A percentile compares a stretch with the other conserved stretches of the same genome.
Evolutionary conservation across 2,329 filamentous ascomycete species (phyloP).

Genomic region (Trichophyton mentagrophytes): DNA sequence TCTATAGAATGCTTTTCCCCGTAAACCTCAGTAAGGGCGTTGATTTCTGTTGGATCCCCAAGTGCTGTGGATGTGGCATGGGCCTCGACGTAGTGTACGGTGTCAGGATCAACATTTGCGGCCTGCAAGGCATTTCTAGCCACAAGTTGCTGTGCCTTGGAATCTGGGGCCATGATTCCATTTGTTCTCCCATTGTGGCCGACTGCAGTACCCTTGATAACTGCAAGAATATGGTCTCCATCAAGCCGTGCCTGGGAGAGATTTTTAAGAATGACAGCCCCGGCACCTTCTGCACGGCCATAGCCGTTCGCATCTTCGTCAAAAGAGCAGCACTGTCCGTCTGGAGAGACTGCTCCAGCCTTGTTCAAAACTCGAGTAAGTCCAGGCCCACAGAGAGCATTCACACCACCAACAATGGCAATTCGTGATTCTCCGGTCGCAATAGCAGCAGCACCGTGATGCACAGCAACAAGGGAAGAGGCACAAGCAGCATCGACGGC

Average conservation of each 20-base stretch:
- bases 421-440: slow-evolving; percentile 15
- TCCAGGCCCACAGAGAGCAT: slow-evolving; percentile 11
- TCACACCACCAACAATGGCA: slow-evolving; percentile 9
- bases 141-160: slow-evolving; percentile 18
- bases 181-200: slow-evolving; percentile 23
- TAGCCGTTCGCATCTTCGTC: slow-evolving; percentile 49
- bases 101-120: slow-evolving; percentile 31
- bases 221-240: slow-evolving; percentile 49
- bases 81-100: slow-evolving; percentile 69
- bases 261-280: slow-evolving; percentile 56
- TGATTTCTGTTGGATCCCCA: slow-evolving; percentile 20
- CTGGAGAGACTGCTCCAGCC: slow-evolving; percentile 53
- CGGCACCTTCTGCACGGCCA: slow-evolving; percentile 50
- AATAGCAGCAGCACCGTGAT: slow-evolving; percentile 14
- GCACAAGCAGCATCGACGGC: slow-evolving; percentile 39
- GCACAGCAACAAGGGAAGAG: slow-evolving; percentile 16
- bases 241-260: slow-evolving; percentile 61
- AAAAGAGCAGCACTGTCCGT: slow-evolving; percentile 38
- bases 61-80: slow-evolving; percentile 48
- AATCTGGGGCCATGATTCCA: slow-evolving; percentile 25
- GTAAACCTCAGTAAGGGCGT: neutral
- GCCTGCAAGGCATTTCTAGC: slow-evolving; percentile 17
- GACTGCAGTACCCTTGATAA: slow-evolving; percentile 37
- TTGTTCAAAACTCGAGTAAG: slow-evolving; percentile 6
- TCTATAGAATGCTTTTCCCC: neutral